Evolutionary conservation across 2,329 filamentous ascomycete species (phyloP), one percentile per base, ranked within the genome.

Genomic region (Cladophialophora immunda): DNA sequence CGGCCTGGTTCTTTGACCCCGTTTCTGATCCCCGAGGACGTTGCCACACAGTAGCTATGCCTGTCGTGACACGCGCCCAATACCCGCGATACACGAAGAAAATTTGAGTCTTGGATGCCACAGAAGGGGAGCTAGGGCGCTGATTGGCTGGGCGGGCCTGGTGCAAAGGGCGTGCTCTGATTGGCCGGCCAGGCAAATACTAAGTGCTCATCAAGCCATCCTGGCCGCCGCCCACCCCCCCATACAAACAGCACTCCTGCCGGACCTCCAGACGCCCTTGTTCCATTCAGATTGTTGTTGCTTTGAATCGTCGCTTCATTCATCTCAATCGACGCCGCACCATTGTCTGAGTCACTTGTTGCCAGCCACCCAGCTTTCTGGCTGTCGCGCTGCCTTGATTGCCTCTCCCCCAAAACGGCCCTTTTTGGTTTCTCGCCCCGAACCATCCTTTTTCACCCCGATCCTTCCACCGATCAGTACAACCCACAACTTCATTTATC

Each of bases 401-500:
- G 19, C 27, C 13, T 19, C 56, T 32, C 34, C 41, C 25, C 13
- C 29, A 56, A 47, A 32, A 59, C 25, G 15, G 13, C 34, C 57
- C 34, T 45, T 60, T 64, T 58, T n/a, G n/a, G 45, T 41, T 36
- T 34, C 32, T 50, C 22, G 61, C 61, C 41, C 38, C 30, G 53
- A 32, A 58, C 61, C 13, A 64, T 53, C 54, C 61, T 50, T 62
- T 52, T 41, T 58, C 45, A 50, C 17, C 19, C 32, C 62, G 58
- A 17, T 54, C 55, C n/a, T 17, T 36, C 50, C 27, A 19, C 58
- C 54, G 6, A 19, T 45, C 50, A 22, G 25, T 50, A 27, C 17
- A 15, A 15, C 19, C 27, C 32, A 61, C 58, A 22, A 36, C 58
- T 36, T 57, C 61, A 64, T 60, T 50, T 54, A 9, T 34, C 25